Base-by-base conservation (phyloP, 305 asterid genomes). In the Petunia hybrid region DNA sequence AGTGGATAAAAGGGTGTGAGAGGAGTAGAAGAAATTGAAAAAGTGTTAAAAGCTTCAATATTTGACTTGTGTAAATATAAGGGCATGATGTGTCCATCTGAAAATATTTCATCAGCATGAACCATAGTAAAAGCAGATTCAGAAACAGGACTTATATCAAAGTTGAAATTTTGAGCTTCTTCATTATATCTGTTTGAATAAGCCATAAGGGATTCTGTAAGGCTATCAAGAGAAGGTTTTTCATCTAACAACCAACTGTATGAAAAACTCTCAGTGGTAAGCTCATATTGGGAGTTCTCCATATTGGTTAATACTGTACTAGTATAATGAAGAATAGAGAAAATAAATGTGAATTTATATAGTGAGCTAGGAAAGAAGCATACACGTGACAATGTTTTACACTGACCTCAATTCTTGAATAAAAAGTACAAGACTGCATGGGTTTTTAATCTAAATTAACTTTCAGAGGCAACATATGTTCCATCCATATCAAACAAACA, bases 21-120 rank as follows among this genome's bases (percentile, higher is more conserved):
- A 10, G 84, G 76, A 57, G 59, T 46, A 4, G 84, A 77, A 39
- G 56, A 69, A 7, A 16, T 40, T 38, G 45, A 12, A 45, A 43
- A 8, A 59, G 48, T 59, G 38, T 48, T 38, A 3, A 80, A 48
- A 10, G 70, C 14, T 10, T 39, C 80, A 60, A 51, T 53, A 41
- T 65, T 82, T 65, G 62, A 53, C 51, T 59, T 46, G 53, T 67
- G 7, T 13, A 12, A 16, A 40, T 84, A 65, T 35, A 83, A 36
- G 22, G 88, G 85, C 69, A 38, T 75, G 81, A 86, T 71, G 43
- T 75, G 65, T 42, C 89, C 88, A 22, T 59, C 82, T 12, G 77
- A 82, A 71, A 84, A 84, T 9, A 84, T 71, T 65, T 86, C 89
- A 46, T 84, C 87, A 5, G 89, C 87, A n/a, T 79, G 78, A 8